Evolutionary conservation across 2,329 filamentous ascomycete species (phyloP).

Genomic region (Fusarium annulatum): DNA sequence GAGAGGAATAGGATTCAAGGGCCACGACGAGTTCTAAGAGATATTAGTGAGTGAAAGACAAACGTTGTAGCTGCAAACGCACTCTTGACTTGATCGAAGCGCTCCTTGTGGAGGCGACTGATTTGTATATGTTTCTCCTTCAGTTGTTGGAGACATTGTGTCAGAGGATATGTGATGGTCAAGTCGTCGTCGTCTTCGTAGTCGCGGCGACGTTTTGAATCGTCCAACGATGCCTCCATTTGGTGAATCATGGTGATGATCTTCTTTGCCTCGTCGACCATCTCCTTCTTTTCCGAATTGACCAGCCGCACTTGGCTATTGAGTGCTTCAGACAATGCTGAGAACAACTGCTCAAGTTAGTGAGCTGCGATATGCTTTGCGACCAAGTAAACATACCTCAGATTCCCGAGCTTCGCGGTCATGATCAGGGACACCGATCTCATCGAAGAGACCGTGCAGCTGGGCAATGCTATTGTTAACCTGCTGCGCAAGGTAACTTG

Average conservation of each 20-base stretch:
- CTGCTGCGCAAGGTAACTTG: constrained; percentile 92
- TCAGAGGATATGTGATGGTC: constrained; percentile 84
- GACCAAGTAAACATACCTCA: constrained; percentile 71
- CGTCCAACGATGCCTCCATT: constrained; percentile 91
- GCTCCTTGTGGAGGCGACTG: constrained; percentile 85
- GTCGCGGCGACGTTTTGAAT: constrained; percentile 72
- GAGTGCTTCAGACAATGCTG: constrained; percentile 89
- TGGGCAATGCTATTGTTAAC: constrained; percentile 94
- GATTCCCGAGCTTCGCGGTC: constrained; percentile 90
- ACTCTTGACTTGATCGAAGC: constrained; percentile 97
- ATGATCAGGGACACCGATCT: constrained; percentile 94
- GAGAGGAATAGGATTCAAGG: constrained; percentile 94
- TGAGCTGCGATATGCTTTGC: not conserved
- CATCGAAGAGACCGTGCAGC: constrained; percentile 94
- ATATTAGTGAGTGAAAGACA: constrained; percentile 12
- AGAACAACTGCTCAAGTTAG: constrained; percentile 75
- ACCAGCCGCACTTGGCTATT: constrained; percentile 90
- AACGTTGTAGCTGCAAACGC: constrained; percentile 47
- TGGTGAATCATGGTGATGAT: constrained; percentile 89
- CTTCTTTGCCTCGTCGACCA: constrained; percentile 89
- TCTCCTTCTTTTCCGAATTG: constrained; percentile 85
- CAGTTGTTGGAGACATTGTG: constrained; percentile 79
- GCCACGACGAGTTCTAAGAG: constrained; percentile 86
- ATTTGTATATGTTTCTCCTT: constrained; percentile 89
- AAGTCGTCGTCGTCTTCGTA: constrained; percentile 76